Base-by-base conservation (phyloP, 176 grass and related monocot species). In the Dactylis glomerata region DNA sequence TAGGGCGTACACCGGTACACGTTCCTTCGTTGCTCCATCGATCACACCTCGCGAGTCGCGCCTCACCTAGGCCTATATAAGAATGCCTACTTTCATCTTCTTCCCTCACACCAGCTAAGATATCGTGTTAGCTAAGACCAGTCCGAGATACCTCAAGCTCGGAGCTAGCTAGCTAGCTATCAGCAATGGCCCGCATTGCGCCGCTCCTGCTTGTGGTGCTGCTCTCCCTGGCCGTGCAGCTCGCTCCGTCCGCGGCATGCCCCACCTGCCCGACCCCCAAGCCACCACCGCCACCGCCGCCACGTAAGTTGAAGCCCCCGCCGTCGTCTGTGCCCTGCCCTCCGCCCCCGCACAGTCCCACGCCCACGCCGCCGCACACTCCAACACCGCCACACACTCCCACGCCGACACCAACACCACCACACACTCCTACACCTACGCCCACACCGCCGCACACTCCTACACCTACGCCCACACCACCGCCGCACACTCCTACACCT, bases 61-160 rank as follows among this genome's bases (percentile, higher is more conserved):
- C n/a, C n/a, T n/a, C n/a, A n/a, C n/a, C n/a, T n/a, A n/a, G n/a
- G 56, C 59, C 88, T 90, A 90, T 90, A 87, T 47, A 87, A 74
- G 9, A 32, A 5, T 20, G 2, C 42, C 52, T 41, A n/a, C 26
- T 1, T 14, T 36, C 52, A 12, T 59, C 41, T 70, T 16, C 42
- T 78, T 61, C 63, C 26, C 40, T 55, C 78, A 31, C 58, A 79
- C 78, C 23, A 81, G 5, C 74, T 11, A 85, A n/a, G 30, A 5
- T 0, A 38, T 37, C 8, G 14, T 1, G 3, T 40, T n/a, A 40
- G 30, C 28, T 6, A 49, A 68, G 37, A n/a, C n/a, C n/a, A 12
- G 37, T n/a, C n/a, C n/a, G n/a, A n/a, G n/a, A n/a, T n/a, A n/a
- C n/a, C n/a, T 13, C 9, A 27, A 27, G 23, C 56, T 59, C n/a